These are phyloP conservation scores for Pilobolus umbonatus DNA, from an alignment of 192 early-diverging fungal species.

Conservation along the genomic window DNA sequence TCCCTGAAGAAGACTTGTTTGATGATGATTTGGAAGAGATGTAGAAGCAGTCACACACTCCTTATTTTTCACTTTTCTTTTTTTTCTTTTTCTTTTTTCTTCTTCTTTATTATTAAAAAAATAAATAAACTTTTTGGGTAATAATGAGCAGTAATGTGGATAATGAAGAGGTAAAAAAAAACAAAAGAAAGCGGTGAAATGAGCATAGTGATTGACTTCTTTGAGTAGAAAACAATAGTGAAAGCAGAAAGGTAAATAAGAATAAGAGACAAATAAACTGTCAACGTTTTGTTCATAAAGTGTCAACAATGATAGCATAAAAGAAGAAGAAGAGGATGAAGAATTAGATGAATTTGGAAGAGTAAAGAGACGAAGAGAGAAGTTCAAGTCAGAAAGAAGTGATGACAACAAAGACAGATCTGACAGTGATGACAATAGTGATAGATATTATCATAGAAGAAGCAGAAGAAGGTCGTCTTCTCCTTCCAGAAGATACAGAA, in stretches of 20 bases:
- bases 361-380: slow-evolving; percentile 28
- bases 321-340: too few relatives aligned
- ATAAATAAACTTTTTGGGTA: too few relatives aligned
- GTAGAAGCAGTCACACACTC: too few relatives aligned
- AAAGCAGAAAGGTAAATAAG: too few relatives aligned
- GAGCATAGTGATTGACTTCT: too few relatives aligned
- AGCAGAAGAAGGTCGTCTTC: slow-evolving; percentile 3
- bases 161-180: too few relatives aligned
- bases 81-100: not conserved
- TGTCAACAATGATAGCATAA: too few relatives aligned
- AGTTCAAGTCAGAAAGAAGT: slow-evolving; percentile 5
- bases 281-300: too few relatives aligned
- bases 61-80: not conserved
- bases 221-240: too few relatives aligned
- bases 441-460: not conserved
- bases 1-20: slow-evolving; percentile 77
- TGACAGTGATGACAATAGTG: slow-evolving; percentile 5
- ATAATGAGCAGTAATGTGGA: too few relatives aligned
- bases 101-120: not conserved
- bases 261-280: too few relatives aligned
- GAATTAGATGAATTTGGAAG: slow-evolving; percentile 43
- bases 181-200: too few relatives aligned
- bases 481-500: slow-evolving; percentile 2
- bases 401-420: slow-evolving; percentile 16
- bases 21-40: slow-evolving; percentile 71